phyloP scores from a whole-genome alignment of 495 filamentous ascomycete genomes.

The Penicillium cinerascens region DNA sequence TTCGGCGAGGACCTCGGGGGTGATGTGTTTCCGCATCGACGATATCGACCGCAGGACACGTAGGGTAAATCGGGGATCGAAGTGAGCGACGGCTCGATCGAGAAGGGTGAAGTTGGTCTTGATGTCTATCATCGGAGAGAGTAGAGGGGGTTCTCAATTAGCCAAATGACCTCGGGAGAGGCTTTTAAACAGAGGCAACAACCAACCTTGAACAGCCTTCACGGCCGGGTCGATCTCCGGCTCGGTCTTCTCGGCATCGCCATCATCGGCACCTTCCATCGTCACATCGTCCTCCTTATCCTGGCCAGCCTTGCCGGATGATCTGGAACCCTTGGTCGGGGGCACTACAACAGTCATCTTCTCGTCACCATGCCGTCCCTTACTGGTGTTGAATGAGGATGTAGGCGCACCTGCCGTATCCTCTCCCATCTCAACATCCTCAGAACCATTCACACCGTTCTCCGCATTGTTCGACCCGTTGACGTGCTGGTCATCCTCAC shows the following conservation, averaged over 20 bases:
- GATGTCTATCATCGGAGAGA: constrained; percentile 61
- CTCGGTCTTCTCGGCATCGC: constrained; percentile 48
- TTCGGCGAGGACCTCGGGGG: constrained; percentile 72
- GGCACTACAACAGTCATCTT: constrained; percentile 87
- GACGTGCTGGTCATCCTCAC: constrained; percentile 58
- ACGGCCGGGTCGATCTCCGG: constrained; percentile 54
- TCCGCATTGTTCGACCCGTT: constrained; percentile 70
- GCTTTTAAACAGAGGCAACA: constrained; percentile 7
- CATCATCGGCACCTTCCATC: constrained; percentile 65
- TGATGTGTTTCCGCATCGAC: constrained; percentile 86
- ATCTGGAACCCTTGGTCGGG: constrained; percentile 68
- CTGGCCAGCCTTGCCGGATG: constrained; percentile 51
- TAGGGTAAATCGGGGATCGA: constrained; percentile 92
- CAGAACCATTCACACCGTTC: constrained; percentile 70
- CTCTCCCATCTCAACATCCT: constrained; percentile 82
- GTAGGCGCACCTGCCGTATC: constrained; percentile 59
- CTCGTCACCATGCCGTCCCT: constrained; percentile 72
- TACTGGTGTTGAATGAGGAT: constrained; percentile 52
- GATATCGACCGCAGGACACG: constrained; percentile 93
- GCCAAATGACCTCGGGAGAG: background rate
- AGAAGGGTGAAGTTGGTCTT: constrained; percentile 87
- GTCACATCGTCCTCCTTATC: constrained; percentile 70
- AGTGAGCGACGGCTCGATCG: constrained; percentile 86
- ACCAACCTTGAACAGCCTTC: constrained; percentile 63
- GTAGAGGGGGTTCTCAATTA: constrained; percentile 2